Evolutionary conservation across 2,329 filamentous ascomycete species (phyloP).

Genomic region (Plectosphaerella cucumerina): DNA sequence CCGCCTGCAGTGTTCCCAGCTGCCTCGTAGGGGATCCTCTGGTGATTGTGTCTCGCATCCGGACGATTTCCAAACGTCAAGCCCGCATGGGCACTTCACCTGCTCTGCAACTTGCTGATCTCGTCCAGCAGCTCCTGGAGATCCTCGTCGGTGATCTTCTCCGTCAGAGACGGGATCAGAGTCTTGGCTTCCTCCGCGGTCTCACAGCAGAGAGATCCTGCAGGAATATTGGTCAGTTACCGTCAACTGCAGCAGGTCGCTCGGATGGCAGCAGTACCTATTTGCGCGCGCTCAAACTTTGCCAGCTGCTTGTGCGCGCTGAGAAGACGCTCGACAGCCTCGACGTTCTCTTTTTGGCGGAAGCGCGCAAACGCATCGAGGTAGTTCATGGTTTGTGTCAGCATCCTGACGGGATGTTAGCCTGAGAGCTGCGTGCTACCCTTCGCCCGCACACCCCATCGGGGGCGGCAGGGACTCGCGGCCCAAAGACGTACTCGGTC

Average conservation of each 20-base stretch:
- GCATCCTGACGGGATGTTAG: slow-evolving; percentile 60
- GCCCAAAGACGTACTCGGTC: slow-evolving; percentile 61
- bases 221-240: slow-evolving; percentile 1
- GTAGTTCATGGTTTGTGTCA: slow-evolving; percentile 87
- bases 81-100: slow-evolving; percentile 9
- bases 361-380: slow-evolving; percentile 93
- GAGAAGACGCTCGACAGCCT: slow-evolving; percentile 86
- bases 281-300: slow-evolving; percentile 88
- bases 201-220: slow-evolving; percentile 89
- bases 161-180: slow-evolving; percentile 80
- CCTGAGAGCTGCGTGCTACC: too few relatives aligned
- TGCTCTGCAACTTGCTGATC: slow-evolving; percentile 69
- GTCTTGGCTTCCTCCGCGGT: slow-evolving; percentile 94
- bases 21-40: neutral
- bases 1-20: too few relatives aligned
- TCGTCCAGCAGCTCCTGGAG: slow-evolving; percentile 86
- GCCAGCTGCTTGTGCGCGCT: slow-evolving; percentile 75
- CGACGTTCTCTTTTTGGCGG: slow-evolving; percentile 90
- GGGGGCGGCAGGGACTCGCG: neutral
- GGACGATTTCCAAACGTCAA: neutral
- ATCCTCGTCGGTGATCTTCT: slow-evolving; percentile 89
- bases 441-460: too few relatives aligned
- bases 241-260: neutral
- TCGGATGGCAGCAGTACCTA: slow-evolving; percentile 59
- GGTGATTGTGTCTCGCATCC: neutral